Evolutionary conservation across 2,329 filamentous ascomycete genomes (phyloP), one percentile per base, ranked within the genome.

Genomic region (Stagonosporopsis vannaccii): DNA sequence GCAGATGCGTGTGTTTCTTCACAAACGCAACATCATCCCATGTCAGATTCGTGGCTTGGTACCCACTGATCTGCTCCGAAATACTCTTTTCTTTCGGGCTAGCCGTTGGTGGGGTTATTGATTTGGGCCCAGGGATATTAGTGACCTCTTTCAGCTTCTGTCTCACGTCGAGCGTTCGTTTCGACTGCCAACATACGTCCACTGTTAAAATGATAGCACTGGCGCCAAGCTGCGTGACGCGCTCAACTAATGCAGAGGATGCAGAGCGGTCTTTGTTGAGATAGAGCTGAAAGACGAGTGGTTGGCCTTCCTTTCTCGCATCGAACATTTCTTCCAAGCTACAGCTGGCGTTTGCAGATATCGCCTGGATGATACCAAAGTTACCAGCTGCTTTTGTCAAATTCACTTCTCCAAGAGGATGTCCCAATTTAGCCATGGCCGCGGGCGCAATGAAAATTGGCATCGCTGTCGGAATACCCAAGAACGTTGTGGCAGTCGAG

Each of bases 401-500:
- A 12, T 51, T 51, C 6, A 51, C 22, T 30, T 51, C 48, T 23
- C 48, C 48, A 17, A 51, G 40, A 4, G 48, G 48, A 36, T 51
- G 48, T 2, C 48, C 48, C 12, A 51, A 7, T 6, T 51, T 51
- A 13, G 48, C 48, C 48, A 51, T 51, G 4, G 48, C 48, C 7
- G 48, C 48, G 8, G 48, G 48, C n/a, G 48, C 48, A n/a, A 51
- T 51, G 23, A 51, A 51, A 22, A 51, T 30, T 9, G 48, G 48
- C 48, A 51, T 44, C 13, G 39, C 36, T 17, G 48, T 43, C 11
- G 48, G 39, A 1, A 51, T 51, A 1, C 48, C 48, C 7, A 51
- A n/a, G 13, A 51, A 43, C 11, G 39, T 30, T 9, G 48, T 51
- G 12, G 39, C 39, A 17, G 48, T 51, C 6, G 48, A 51, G 32